Evolutionary conservation across 495 filamentous ascomycete species (phyloP).

Genomic region (Trichoderma virens): DNA sequence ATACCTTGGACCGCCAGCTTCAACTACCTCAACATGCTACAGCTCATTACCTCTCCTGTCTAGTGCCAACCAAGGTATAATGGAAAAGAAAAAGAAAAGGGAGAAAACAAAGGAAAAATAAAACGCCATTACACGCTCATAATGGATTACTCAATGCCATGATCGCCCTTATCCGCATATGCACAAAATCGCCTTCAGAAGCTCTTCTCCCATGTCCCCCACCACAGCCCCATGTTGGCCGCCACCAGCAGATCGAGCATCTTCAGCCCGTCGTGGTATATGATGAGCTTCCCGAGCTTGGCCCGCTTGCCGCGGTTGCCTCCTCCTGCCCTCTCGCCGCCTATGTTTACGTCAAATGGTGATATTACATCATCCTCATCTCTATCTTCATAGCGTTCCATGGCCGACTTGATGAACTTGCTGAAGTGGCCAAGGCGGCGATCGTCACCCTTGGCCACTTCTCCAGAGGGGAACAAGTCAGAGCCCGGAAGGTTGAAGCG

Average conservation of each 20-base stretch:
- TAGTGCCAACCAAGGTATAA: neutral
- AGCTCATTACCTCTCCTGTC: too few species aligned
- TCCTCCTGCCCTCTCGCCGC: slow-evolving; percentile 69
- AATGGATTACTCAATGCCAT: neutral
- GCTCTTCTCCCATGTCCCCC: slow-evolving; percentile 71
- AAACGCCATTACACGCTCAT: neutral
- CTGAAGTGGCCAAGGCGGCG: slow-evolving; percentile 27
- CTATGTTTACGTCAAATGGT: slow-evolving; percentile 61
- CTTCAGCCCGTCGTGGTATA: slow-evolving; percentile 85
- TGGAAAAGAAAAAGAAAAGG: neutral
- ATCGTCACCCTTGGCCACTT: slow-evolving; percentile 19
- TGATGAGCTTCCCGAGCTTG: slow-evolving; percentile 87
- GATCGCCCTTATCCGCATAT: neutral
- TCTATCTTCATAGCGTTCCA: slow-evolving; percentile 13
- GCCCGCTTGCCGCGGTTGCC: slow-evolving; percentile 76
- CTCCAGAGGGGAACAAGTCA: slow-evolving; percentile 21
- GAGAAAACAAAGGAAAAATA: neutral
- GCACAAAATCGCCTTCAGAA: slow-evolving; percentile 16
- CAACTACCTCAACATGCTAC: too few species aligned
- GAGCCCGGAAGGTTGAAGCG: slow-evolving; percentile 73
- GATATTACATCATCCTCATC: slow-evolving; percentile 25
- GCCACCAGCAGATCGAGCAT: slow-evolving; percentile 93
- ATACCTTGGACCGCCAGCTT: too few species aligned
- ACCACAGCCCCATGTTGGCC: slow-evolving; percentile 87
- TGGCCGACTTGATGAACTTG: slow-evolving; percentile 16